Percentiles rank a stretch among this genome's conserved stretches.
Conservation (phyloP, 2,329 filamentous ascomycete genomes). For the Trichocomaceae sp. region DNA sequence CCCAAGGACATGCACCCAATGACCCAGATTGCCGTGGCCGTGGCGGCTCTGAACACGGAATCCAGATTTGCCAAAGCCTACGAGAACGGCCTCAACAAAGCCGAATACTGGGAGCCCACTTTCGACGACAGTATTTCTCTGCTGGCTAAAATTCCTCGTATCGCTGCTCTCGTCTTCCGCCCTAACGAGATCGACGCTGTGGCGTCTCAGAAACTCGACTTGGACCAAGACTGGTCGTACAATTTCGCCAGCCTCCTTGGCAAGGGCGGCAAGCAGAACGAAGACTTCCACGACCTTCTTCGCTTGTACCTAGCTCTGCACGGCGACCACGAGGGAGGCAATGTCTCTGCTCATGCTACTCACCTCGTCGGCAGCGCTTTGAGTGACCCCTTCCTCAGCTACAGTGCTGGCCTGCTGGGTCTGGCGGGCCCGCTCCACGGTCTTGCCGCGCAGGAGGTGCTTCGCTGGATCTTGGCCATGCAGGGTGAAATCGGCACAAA, state of each 20-base stretch:
- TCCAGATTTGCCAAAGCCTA: conserved; percentile 92
- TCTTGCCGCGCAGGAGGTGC: conserved; percentile 90
- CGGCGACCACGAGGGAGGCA: conserved; percentile 96
- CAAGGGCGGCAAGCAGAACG: conserved; percentile 75
- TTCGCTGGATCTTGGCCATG: conserved; percentile 97
- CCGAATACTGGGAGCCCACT: conserved; percentile 97
- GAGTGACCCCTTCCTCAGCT: conserved; percentile 90
- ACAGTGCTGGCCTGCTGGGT: conserved; percentile 90
- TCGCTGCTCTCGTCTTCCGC: conserved; percentile 97
- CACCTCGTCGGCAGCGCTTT: conserved; percentile 93
- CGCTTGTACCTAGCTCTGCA: conserved; percentile 92
- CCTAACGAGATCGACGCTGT: conserved; percentile 66
- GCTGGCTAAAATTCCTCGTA: conserved; percentile 90
- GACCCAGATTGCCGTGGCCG: conserved; percentile 94
- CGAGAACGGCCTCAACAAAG: conserved; percentile 83
- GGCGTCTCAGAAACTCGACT: conserved; percentile 69
- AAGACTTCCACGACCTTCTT: conserved; percentile 75
- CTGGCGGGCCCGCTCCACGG: conserved; percentile 91
- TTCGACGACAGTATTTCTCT: conserved; percentile 93
- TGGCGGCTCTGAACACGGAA: conserved; percentile 91
- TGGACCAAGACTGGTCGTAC: conserved; percentile 92
- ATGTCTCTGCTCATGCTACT: conserved; percentile 91
- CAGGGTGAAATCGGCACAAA: conserved; percentile 72
- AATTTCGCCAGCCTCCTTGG: conserved; percentile 97
- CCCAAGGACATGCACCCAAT: conserved; percentile 90